phyloP scores from a whole-genome alignment of 768 basidiomycete species.

The Paxillus involutus region DNA sequence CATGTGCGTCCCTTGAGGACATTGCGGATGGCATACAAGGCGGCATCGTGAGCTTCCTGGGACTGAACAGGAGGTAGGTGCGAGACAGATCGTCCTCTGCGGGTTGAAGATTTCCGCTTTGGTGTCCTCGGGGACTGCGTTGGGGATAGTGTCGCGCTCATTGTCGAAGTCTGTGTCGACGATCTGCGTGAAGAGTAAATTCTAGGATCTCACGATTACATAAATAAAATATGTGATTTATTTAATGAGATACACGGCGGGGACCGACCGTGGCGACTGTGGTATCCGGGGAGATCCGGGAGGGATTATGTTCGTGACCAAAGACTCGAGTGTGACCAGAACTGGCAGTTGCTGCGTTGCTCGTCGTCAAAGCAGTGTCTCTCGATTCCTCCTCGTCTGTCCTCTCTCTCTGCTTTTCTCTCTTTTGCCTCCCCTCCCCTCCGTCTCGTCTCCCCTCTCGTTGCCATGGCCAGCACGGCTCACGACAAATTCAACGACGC shows the following conservation, averaged over 20 bases:
- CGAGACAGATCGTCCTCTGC: constrained; percentile 54
- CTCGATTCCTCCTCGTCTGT: neutral
- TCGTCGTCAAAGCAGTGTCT: neutral
- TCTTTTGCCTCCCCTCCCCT: neutral
- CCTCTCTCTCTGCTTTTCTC: neutral
- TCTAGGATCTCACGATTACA: neutral
- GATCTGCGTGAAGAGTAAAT: too few species aligned
- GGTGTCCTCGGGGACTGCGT: constrained; percentile 47
- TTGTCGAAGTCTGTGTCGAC: constrained; percentile 19
- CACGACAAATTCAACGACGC: constrained; percentile 1
- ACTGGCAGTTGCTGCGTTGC: constrained; percentile 4
- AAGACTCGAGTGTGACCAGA: too few species aligned
- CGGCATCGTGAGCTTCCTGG: constrained; percentile 66
- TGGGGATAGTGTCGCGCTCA: constrained; percentile 52
- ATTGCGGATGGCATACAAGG: constrained; percentile 66
- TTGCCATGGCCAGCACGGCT: constrained; percentile 11
- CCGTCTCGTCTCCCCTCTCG: neutral
- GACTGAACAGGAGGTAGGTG: constrained; percentile 53
- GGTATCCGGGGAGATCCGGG: neutral
- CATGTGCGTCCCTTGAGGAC: constrained; percentile 85
- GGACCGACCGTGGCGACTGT: neutral
- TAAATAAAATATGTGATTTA: neutral
- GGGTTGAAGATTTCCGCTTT: constrained; percentile 56
- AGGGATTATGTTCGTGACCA: constrained; percentile 17
- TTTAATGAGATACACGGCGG: too few species aligned